Evolutionary conservation across 2,329 filamentous ascomycete species (phyloP), one percentile per base, ranked within the genome.

Genomic region (Verticillium tricorpus): DNA sequence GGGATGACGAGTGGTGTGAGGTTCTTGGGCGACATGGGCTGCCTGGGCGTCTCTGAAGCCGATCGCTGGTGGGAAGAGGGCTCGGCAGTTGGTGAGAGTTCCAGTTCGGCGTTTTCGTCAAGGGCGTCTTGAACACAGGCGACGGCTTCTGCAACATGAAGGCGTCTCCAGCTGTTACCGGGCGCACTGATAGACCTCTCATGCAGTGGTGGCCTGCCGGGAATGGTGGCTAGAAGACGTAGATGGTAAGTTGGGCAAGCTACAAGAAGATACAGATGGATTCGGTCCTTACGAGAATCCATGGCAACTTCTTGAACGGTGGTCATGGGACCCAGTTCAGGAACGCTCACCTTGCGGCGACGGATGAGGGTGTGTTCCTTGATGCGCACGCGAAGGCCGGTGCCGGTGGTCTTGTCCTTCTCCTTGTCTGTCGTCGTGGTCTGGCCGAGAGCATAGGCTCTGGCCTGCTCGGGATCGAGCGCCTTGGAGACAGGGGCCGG

Each of bases 221-320:
- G 88, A 66, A 90, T 88, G 32, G 88, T 89, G 65, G 88, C 87
- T 89, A 66, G 2, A 55, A 45, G 58, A 70, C 35, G 32, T 32
- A 39, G 22, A n/a, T 54, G 9, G 9, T 22, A 14, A 45, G 28
- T 50, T 31, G 31, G 11, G 2, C 2, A 11, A 11, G 34, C 34
- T 14, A 28, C 1, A 28, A 28, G 28, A 5, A 28, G 28, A 28
- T 28, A 5, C 28, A 5, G 6, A 28, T 28, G 5, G 5, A 28
- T 28, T 28, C 28, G 28, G 12, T 59, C 11, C 87, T 77, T 78
- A 90, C 88, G 88, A 68, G 88, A 90, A 74, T 90, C 88, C 86
- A 90, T 89, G 59, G 85, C 73, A 57, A 82, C 74, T 69, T 89
- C 87, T 65, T 89, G 86, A 15, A 89, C 87, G 1, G 87, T 89